These are phyloP conservation scores for Stephanodiscus minutulus DNA, from an alignment of 108 stramenopile species.

Conservation along the genomic window DNA sequence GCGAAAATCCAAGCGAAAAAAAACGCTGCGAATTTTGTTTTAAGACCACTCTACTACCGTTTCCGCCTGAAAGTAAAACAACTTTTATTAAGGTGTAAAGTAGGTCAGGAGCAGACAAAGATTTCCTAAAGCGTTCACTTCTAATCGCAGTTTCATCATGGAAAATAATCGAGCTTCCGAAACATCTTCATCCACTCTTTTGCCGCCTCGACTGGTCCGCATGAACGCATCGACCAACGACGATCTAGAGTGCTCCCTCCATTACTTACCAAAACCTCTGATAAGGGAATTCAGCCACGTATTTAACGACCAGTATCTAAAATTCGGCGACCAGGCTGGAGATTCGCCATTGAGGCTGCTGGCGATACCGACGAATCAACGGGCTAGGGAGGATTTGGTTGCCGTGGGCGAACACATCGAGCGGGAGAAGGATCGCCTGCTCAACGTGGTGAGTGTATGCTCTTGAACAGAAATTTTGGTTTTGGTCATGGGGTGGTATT, in stretches of 20 bases:
- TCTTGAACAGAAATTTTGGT: background rate
- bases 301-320: slow-evolving; percentile 68
- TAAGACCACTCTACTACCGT: no score
- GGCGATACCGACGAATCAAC: slow-evolving; percentile 88
- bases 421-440: slow-evolving; percentile 82
- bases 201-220: slow-evolving; percentile 53
- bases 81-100: background rate
- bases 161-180: slow-evolving; percentile 6
- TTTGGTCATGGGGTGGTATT: slow-evolving; percentile 5
- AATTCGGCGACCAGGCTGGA: slow-evolving; percentile 4
- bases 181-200: slow-evolving; percentile 38
- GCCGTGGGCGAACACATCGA: slow-evolving; percentile 86
- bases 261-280: slow-evolving; percentile 73
- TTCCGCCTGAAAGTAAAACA: no score
- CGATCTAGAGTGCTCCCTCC: slow-evolving; percentile 70
- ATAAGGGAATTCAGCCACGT: slow-evolving; percentile 85
- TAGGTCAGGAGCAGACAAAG: background rate
- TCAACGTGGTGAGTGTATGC: slow-evolving; percentile 70
- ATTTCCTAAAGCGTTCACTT: background rate
- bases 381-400: slow-evolving; percentile 80
- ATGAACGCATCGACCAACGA: slow-evolving; percentile 34
- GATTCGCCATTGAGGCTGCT: slow-evolving; percentile 50
- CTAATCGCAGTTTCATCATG: background rate
- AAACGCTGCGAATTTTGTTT: no score
- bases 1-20: no score